These are phyloP conservation scores for Corymbia citriodora DNA, from an alignment of 441 rosid species.

Conservation along the genomic window DNA sequence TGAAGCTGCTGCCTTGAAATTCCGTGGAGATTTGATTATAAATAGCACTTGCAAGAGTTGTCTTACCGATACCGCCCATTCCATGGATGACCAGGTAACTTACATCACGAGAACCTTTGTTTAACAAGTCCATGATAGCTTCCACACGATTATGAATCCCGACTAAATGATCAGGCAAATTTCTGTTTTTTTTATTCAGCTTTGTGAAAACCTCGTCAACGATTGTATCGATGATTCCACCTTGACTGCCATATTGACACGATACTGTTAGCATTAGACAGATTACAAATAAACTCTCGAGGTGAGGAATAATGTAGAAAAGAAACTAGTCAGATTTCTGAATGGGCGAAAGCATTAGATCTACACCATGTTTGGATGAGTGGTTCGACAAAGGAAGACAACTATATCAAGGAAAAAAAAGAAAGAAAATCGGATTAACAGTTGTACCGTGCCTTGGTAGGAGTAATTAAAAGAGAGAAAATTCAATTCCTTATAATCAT, in stretches of 20 bases:
- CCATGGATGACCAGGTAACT: neutral
- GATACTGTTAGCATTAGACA: neutral
- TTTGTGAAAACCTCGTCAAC: neutral
- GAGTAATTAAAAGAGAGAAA: neutral
- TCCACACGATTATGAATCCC: neutral
- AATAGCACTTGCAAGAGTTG: neutral
- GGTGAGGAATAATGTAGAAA: neutral
- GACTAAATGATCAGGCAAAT: neutral
- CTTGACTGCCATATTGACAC: neutral
- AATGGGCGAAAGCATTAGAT: neutral
- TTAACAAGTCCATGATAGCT: neutral
- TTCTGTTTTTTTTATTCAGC: neutral
- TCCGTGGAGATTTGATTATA: neutral
- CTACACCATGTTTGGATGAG: neutral
- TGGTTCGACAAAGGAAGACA: neutral
- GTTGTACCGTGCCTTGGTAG: neutral
- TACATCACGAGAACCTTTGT: neutral
- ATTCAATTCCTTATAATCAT: neutral
- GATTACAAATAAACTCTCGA: neutral
- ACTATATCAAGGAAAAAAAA: neutral
- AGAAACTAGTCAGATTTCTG: neutral
- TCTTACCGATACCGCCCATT: neutral
- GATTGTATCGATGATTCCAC: neutral
- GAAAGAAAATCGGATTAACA: neutral
- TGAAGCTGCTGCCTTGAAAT: neutral